phyloP scores from a whole-genome alignment of 192 early-diverging fungal species.

The Backusella tarrabulga region DNA sequence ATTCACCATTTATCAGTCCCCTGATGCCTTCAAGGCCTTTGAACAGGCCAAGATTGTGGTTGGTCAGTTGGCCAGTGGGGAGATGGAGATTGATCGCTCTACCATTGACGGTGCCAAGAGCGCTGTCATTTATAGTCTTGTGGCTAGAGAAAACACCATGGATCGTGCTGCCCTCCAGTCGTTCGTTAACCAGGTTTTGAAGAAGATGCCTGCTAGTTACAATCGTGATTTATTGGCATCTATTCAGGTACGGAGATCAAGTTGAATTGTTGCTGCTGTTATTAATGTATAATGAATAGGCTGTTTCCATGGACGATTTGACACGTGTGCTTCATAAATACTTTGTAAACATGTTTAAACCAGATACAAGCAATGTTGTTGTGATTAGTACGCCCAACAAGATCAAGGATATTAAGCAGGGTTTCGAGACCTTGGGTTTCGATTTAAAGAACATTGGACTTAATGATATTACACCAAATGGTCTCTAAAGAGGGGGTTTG shows the following conservation, averaged over 20 bases:
- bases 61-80: slow-evolving; percentile 44
- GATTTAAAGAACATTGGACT: slow-evolving; percentile 43
- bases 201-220: slow-evolving; percentile 45
- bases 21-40: slow-evolving; percentile 53
- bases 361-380: slow-evolving; percentile 48
- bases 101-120: slow-evolving; percentile 58
- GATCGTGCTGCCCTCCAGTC: slow-evolving; percentile 43
- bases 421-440: slow-evolving; percentile 48
- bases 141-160: slow-evolving; percentile 42
- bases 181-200: slow-evolving; percentile 50
- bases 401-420: slow-evolving; percentile 49
- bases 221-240: slow-evolving; percentile 49
- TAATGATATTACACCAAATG: slow-evolving; percentile 40
- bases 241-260: slow-evolving; percentile 37
- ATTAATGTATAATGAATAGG: slow-evolving; percentile 8
- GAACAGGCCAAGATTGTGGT: slow-evolving; percentile 51
- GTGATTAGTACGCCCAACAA: slow-evolving; percentile 50
- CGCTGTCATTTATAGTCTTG: slow-evolving; percentile 53
- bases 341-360: slow-evolving; percentile 47
- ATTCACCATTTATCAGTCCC: slow-evolving; percentile 51
- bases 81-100: slow-evolving; percentile 44
- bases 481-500: neutral
- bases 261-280: neutral
- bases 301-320: slow-evolving; percentile 45
- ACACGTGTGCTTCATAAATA: slow-evolving; percentile 49